Evolutionary conservation across 176 grass and related monocot genomes (phyloP).

Genomic region (Eremochloa ophiuroides): DNA sequence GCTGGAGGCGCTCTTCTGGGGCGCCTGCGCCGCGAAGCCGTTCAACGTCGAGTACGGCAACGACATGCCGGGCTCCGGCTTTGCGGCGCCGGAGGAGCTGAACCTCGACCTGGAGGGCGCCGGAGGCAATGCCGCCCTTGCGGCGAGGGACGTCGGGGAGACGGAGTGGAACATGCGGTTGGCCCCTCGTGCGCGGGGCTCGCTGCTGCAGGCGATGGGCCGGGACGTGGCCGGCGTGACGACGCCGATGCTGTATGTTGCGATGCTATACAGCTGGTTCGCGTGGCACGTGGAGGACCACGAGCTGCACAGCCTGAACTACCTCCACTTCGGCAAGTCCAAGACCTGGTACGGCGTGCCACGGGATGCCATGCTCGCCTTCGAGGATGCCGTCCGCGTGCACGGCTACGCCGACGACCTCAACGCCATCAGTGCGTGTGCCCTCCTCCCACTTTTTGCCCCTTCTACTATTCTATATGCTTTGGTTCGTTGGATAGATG

Average conservation of each 20-base stretch:
- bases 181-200: conserved; percentile 72
- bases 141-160: conserved; percentile 70
- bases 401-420: conserved; percentile 90
- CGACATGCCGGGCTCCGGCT: conserved; percentile 95
- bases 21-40: conserved; percentile 74
- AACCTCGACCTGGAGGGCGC: not conserved
- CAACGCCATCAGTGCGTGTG: conserved; percentile 81
- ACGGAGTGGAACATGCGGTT: conserved; percentile 94
- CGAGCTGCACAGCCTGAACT: conserved; percentile 97
- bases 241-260: conserved; percentile 95
- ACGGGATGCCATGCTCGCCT: conserved; percentile 80
- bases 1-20: conserved; percentile 95
- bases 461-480: conserved; percentile 5
- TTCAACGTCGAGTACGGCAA: conserved; percentile 95
- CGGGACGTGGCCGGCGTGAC: conserved; percentile 92
- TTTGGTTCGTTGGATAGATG: conserved; percentile 28
- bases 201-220: conserved; percentile 79
- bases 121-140: conserved; percentile 21
- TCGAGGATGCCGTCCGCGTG: conserved; percentile 81
- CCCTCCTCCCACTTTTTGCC: not conserved
- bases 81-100: conserved; percentile 34
- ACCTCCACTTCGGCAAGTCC: conserved; percentile 74
- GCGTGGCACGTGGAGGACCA: conserved; percentile 99
- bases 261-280: conserved; percentile 99
- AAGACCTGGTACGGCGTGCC: conserved; percentile 99